Percentiles rank a stretch among this genome's conserved stretches.
Evolutionary conservation across 176 grass and related monocot species (phyloP).

Genomic region (Alopecurus myosuroides): DNA sequence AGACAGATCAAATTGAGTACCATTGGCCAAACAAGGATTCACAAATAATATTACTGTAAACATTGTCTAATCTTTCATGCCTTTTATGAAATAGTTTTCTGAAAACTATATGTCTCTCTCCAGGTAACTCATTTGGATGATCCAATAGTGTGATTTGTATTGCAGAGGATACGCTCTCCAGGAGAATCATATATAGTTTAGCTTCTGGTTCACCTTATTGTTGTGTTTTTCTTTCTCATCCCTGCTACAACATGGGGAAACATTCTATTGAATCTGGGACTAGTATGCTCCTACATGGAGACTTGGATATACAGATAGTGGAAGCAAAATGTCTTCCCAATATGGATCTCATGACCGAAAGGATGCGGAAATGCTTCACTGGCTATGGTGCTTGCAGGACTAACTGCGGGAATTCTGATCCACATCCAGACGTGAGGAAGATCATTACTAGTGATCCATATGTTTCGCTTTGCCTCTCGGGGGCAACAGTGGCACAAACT

Average conservation of each 20-base stretch:
- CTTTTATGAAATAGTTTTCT: neutral
- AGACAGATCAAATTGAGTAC: neutral
- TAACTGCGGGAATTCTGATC: constrained; percentile 32
- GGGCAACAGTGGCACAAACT: constrained; percentile 85
- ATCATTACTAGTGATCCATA: constrained; percentile 97
- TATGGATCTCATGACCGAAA: constrained; percentile 84
- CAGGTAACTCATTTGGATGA: constrained; percentile 5
- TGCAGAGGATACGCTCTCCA: constrained; percentile 25
- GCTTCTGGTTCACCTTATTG: neutral
- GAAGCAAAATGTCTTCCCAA: constrained; percentile 91
- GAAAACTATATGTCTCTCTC: neutral
- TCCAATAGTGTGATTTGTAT: neutral
- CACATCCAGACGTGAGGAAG: constrained; percentile 50
- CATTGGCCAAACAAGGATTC: constrained; percentile 8
- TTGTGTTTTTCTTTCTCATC: constrained; percentile 16
- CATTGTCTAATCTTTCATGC: neutral
- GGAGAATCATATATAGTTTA: constrained; percentile 14
- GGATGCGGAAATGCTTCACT: constrained; percentile 78
- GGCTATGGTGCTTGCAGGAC: constrained; percentile 52
- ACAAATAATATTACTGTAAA: neutral
- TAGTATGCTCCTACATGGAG: constrained; percentile 66
- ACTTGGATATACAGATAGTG: constrained; percentile 83
- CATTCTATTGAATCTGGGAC: constrained; percentile 20
- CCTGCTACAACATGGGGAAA: constrained; percentile 43
- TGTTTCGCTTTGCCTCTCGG: constrained; percentile 82